Base-by-base conservation (phyloP, 2,329 filamentous ascomycete species). In the Exophiala viscosa region DNA sequence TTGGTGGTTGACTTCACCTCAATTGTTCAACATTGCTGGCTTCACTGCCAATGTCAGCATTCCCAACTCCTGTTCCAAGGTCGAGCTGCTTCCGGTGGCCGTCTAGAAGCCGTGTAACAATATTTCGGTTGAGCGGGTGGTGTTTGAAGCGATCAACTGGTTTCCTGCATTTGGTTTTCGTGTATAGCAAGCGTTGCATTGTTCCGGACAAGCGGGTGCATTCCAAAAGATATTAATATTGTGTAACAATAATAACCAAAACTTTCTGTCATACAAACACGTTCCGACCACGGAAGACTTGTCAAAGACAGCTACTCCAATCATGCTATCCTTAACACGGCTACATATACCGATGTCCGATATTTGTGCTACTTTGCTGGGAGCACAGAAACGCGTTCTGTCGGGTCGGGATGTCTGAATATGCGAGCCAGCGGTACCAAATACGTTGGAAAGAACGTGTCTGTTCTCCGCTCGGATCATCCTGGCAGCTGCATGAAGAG, bases 1-100 rank as follows among this genome's bases (percentile, higher is more conserved):
- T 32, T 63, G 60, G 60, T 62, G 55, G 58, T 55, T 60, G 34
- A 50, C 48, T 13, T 49, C 42, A 5, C 60, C 60, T 15, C 58
- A 60, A 39, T 50, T 63, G 23, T 63, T 61, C 57, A 52, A 60
- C n/a, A 34, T 50, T 31, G 52, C 50, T 10, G 50, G 50, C 44
- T n/a, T 28, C 10, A 45, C 52, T 33, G 50, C 46, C 7, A 43
- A 51, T 13, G 31, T 56, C n/a, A 28, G 23, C 23, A 28, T 28
- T 28, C 59, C 60, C 11, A 56, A 40, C 11, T 57, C 57, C 15
- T 62, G 60, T 23, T 62, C 60, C 32, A 52, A 47, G 36, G 59
- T 62, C 34, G 34, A 61, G 32, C 49, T 62, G n/a, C 41, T 57
- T 13, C 57, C 59, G 3, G 50, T 60, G 5, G 58, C 59, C 34